Conservation (phyloP, 2,329 filamentous ascomycete species). For the Aspergillus glaucus region DNA sequence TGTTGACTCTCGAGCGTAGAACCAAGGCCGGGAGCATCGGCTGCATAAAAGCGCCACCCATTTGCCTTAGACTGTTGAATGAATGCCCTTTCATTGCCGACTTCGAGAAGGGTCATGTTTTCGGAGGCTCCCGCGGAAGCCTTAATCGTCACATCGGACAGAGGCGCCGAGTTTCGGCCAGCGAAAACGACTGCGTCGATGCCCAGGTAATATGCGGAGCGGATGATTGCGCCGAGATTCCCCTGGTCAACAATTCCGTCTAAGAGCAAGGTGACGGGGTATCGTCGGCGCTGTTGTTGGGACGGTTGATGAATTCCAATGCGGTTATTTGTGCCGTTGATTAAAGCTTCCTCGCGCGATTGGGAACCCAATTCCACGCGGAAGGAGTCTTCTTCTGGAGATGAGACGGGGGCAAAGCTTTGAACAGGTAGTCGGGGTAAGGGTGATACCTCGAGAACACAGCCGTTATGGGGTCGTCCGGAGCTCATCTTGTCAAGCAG, state of each 20-base stretch:
- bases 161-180: conserved; percentile 62
- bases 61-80: conserved; percentile 59
- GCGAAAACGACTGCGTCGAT: conserved; percentile 77
- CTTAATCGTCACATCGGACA: conserved; percentile 75
- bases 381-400: conserved; percentile 47
- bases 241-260: conserved; percentile 66
- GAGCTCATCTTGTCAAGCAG: conserved; percentile 78
- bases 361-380: conserved; percentile 59
- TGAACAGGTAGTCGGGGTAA: conserved; percentile 65
- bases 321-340: conserved; percentile 61
- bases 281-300: conserved; percentile 16
- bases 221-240: conserved; percentile 83
- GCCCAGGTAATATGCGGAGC: conserved; percentile 85
- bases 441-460: conserved; percentile 78
- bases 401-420: conserved; percentile 48
- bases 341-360: conserved; percentile 62
- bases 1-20: conserved; percentile 16
- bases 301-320: conserved; percentile 36
- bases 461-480: conserved; percentile 82
- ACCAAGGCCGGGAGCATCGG: conserved; percentile 45
- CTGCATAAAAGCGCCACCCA: conserved; percentile 81
- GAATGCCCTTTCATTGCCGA: conserved; percentile 63
- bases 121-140: conserved; percentile 85
- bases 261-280: conserved; percentile 39
- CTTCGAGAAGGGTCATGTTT: conserved; percentile 64